phyloP scores from a whole-genome alignment of 352 stramenopile genomes.

The Phytophthora pistaciae region DNA sequence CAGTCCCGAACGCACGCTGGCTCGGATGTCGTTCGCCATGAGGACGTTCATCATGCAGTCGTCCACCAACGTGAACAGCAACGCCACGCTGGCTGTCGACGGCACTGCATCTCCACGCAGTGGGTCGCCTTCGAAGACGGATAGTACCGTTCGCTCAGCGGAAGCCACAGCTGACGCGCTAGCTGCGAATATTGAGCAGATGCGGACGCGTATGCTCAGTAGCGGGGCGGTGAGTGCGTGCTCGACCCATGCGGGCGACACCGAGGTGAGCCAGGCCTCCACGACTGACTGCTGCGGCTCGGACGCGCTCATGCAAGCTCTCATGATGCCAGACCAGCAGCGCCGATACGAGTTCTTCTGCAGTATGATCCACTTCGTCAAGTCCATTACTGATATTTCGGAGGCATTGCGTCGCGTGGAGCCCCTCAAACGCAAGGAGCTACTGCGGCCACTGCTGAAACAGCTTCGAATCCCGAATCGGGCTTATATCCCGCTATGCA shows the following conservation, averaged over 20 bases:
- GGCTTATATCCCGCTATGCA: constrained; percentile 86
- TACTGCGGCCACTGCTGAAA: constrained; percentile 57
- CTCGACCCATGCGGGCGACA: constrained; percentile 34
- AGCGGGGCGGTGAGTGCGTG: constrained; percentile 30
- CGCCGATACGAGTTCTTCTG: constrained; percentile 85
- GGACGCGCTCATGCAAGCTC: constrained; percentile 33
- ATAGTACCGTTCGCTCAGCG: constrained; percentile 18
- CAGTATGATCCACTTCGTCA: constrained; percentile 84
- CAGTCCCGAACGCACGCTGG: constrained; percentile 54
- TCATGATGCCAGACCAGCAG: constrained; percentile 44
- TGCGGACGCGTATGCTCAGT: constrained; percentile 37
- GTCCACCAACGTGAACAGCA: constrained; percentile 26
- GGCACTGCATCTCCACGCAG: constrained; percentile 1
- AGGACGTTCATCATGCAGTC: constrained; percentile 79
- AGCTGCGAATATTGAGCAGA: constrained; percentile 23
- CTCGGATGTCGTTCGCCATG: constrained; percentile 83
- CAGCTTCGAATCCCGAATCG: constrained; percentile 59
- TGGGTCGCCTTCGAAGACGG: constrained; percentile 25
- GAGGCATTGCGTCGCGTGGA: constrained; percentile 77
- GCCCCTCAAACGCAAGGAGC: constrained; percentile 67
- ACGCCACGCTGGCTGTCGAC: constrained; percentile 14
- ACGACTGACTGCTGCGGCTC: constrained; percentile 37
- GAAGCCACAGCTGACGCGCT: constrained; percentile 29
- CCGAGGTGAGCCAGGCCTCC: constrained; percentile 39
- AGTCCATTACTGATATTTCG: constrained; percentile 83